phyloP scores from a whole-genome alignment of 768 basidiomycete species.

The Punctularia strigosozonata region DNA sequence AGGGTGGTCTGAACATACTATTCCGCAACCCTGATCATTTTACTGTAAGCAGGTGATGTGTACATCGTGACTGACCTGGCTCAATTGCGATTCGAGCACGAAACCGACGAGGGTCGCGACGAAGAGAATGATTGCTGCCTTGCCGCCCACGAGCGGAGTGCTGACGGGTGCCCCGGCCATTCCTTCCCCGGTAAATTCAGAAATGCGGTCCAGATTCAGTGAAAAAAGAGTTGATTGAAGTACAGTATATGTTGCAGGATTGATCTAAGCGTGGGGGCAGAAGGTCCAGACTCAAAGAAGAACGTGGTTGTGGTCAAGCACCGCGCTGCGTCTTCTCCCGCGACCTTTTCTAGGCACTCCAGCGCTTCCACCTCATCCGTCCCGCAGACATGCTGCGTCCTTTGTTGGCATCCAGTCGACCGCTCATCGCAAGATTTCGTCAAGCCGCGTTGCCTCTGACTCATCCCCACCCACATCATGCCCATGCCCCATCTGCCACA shows the following conservation, averaged over 20 bases:
- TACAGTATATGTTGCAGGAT: too few relatives aligned
- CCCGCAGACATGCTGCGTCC: conserved; percentile 53
- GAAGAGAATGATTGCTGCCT: conserved; percentile 43
- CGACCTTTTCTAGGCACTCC: too few relatives aligned
- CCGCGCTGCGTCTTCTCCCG: neutral
- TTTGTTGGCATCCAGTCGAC: conserved; percentile 49
- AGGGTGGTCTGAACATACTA: conserved; percentile 74
- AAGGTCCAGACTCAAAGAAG: neutral
- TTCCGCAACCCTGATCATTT: neutral
- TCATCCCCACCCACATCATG: conserved; percentile 17
- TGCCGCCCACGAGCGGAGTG: conserved; percentile 28
- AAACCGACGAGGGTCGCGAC: conserved; percentile 53
- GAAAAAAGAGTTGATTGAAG: too few relatives aligned
- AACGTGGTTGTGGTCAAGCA: neutral
- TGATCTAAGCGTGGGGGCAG: too few relatives aligned
- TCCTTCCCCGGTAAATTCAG: too few relatives aligned
- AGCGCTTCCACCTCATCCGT: too few relatives aligned
- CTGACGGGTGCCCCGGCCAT: neutral
- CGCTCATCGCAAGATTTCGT: conserved; percentile 47
- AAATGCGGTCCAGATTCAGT: too few relatives aligned
- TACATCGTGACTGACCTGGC: conserved; percentile 40
- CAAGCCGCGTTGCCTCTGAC: conserved; percentile 17
- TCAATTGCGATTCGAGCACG: conserved; percentile 63
- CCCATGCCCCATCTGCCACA: conserved; percentile 12
- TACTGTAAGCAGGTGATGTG: neutral